These are phyloP conservation scores for Rachicladosporium sp. DNA, from an alignment of 2,329 filamentous ascomycete species.

Conservation along the genomic window DNA sequence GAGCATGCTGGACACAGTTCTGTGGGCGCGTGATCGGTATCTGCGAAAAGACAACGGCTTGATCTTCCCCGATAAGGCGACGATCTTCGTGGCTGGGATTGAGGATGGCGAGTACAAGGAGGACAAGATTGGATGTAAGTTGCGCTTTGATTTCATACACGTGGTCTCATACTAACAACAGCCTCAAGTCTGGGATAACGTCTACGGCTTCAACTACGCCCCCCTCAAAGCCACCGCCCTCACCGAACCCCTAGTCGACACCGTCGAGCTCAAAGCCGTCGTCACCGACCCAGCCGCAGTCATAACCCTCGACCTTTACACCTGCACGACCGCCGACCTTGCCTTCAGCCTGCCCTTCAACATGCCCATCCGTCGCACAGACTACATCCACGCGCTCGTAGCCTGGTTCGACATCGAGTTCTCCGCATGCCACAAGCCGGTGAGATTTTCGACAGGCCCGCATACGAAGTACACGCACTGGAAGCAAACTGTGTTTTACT, in stretches of 20 bases:
- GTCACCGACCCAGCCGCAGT: slow-evolving; percentile 82
- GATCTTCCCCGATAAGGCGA: slow-evolving; percentile 98
- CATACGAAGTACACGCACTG: slow-evolving; percentile 99
- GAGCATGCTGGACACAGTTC: slow-evolving; percentile 95
- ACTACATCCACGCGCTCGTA: slow-evolving; percentile 93
- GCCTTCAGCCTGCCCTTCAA: slow-evolving; percentile 70
- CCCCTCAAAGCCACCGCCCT: slow-evolving; percentile 89
- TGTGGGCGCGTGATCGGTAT: slow-evolving; percentile 91
- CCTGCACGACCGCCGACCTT: slow-evolving; percentile 69
- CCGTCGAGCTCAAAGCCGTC: slow-evolving; percentile 91
- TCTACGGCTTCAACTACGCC: slow-evolving; percentile 94
- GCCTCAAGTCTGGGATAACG: slow-evolving; percentile 86
- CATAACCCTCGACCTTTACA: slow-evolving; percentile 88
- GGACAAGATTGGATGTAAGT: slow-evolving; percentile 96
- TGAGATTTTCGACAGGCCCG: slow-evolving; percentile 90
- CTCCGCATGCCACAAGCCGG: slow-evolving; percentile 93
- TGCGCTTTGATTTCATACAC: neutral
- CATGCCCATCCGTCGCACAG: slow-evolving; percentile 67
- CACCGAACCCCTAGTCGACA: slow-evolving; percentile 92
- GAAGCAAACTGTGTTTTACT: slow-evolving; percentile 99
- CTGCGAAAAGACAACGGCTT: slow-evolving; percentile 57
- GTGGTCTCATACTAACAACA: too few relatives aligned
- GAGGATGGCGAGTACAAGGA: slow-evolving; percentile 99
- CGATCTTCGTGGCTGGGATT: slow-evolving; percentile 91
- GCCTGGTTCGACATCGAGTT: slow-evolving; percentile 99